Evolutionary conservation across 805 yeast species (phyloP), one percentile per base, ranked within the genome.

Genomic region (Schwanniomyces pseudopolymorphus): DNA sequence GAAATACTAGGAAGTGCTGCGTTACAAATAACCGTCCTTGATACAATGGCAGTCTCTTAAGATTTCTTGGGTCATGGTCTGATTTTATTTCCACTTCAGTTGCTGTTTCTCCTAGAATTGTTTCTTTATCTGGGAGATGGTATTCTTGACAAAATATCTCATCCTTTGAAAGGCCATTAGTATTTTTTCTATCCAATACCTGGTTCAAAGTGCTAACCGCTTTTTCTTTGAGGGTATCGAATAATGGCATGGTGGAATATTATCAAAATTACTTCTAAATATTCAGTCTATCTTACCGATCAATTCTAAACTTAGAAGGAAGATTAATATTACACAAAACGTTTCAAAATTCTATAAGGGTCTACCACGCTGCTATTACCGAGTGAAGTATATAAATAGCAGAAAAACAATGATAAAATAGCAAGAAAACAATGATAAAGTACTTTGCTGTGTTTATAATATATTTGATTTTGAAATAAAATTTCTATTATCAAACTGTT

Each of bases 1-100:
- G 75, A 59, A 91, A 92, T 19, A 87, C 80, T 31, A 94, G 61
- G 59, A 82, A 94, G 52, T 85, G 87, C 45, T 81, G 81, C 1
- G 96, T 86, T 38, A 94, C 63, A 54, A 72, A 84, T n/a, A 91
- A 55, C 31, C 67, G 75, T 68, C 56, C 99, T 87, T 44, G 87
- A 66, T 72, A 74, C 67, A 47, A 57, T 16, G 63, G 54, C 25
- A 40, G 25, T 47, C 55, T 53, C 36, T 53, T 55, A 31, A 53
- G 56, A 5, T 55, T 57, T 17, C 58, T 63, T 22, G 53, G 58
- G 28, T 47, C 47, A 39, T 44, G 46, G 14, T 61, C 67, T 4
- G 74, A 60, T 39, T 48, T 56, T 45, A 68, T 55, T 14, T 56
- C 57, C 5, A 73, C 55, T 49, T 89, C 96, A 0, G 87, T 91